Evolutionary conservation across 75 land plant species (phyloP), one percentile per base, ranked within the genome.

Genomic region (Isoetes taiwanensis): DNA sequence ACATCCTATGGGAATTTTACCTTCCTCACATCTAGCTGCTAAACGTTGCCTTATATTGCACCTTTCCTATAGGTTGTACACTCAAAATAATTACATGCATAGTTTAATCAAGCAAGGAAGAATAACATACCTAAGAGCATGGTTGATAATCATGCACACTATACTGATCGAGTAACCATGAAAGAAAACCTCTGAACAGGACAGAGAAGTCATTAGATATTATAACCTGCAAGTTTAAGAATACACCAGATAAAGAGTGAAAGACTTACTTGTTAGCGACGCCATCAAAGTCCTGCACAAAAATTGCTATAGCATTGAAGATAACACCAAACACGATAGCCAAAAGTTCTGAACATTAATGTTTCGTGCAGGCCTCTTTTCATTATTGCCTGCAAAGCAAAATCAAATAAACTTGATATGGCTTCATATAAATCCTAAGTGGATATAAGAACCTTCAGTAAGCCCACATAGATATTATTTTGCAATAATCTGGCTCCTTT

Each of bases 291-390:
- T 87, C 88, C 64, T 87, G 87, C 42, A 75, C 37, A 37, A 75
- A 32, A 40, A 87, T 83, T 0, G 88, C 87, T 43, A 75, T 54
- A 11, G 72, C 66, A 66, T 83, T 87, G 67, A 87, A 87, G 26
- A 68, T 42, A 75, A 83, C 77, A 19, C 89, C 94, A 66, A 87
- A 87, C 30, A 83, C 57, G 59, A 87, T 17, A 87, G 59, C 94
- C 94, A 87, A 59, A 87, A 87, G 62, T 87, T 87, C 60, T 87
- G 88, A 41, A 80, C 94, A 69, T 87, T 87, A 54, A 87, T 83
- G 38, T 87, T 83, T 55, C 94, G 69, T 37, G 78, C 80, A 41
- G 81, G 84, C 5, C 88, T 73, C 50, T 78, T 87, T 87, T 87
- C 31, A 87, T 84, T 9, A 87, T 83, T 26, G 77, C 78, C 94